Conservation (phyloP, 1,284 basidiomycete genomes). For the Apiotrichum montevideense region DNA sequence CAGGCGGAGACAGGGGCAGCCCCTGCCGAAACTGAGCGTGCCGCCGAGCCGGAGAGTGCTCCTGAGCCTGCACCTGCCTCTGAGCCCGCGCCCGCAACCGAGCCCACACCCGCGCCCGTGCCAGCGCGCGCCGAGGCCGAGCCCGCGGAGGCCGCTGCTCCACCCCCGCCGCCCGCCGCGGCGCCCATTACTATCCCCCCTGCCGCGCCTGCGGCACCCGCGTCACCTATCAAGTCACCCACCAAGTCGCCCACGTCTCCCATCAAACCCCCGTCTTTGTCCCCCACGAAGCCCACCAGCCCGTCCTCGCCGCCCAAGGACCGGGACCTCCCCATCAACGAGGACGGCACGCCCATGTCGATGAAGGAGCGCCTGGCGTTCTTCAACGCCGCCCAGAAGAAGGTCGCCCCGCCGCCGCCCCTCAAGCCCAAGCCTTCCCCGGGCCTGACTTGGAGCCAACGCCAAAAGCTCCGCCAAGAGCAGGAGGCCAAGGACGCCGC, state of each 20-base stretch:
- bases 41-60: background rate
- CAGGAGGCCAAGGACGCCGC: conserved; percentile 43
- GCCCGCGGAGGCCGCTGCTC: too few relatives aligned
- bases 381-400: conserved; percentile 40
- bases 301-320: conserved; percentile 9
- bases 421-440: conserved; percentile 57
- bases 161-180: background rate
- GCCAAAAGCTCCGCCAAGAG: conserved; percentile 44
- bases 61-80: background rate
- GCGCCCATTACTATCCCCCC: background rate
- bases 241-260: background rate
- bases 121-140: background rate
- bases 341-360: conserved; percentile 28
- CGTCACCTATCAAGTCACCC: background rate
- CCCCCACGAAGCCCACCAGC: background rate
- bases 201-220: background rate
- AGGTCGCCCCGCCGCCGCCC: conserved; percentile 51
- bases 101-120: background rate
- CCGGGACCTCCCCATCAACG: conserved; percentile 10
- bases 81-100: background rate
- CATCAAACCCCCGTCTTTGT: background rate
- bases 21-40: conserved; percentile 28
- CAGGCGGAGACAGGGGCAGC: conserved; percentile 44
- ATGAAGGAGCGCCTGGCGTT: conserved; percentile 48
- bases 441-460: conserved; percentile 50